Base-by-base conservation (phyloP, 1,284 basidiomycete genomes). In the Cerioporus squamosus region DNA sequence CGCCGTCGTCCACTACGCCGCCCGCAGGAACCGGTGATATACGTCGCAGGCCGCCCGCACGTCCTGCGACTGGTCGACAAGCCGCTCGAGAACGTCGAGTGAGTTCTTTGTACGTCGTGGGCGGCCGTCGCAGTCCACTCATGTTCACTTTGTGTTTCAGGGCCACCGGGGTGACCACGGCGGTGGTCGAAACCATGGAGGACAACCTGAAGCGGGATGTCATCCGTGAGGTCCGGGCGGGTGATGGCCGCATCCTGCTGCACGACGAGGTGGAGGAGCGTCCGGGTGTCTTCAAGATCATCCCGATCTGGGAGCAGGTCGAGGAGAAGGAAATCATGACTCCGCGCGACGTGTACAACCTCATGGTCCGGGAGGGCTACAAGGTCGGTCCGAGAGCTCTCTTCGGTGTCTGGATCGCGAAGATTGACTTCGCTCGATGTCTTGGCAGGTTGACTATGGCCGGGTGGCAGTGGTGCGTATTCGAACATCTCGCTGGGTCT, bases 231-330 rank as follows among this genome's bases (percentile, higher is more conserved):
- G 81, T 96, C 26, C 79, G 81, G 46, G 75, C 80, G 51, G 84
- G 88, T n/a, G 76, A 84, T 26, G 95, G 96, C 2, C 86, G 94
- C 29, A 86, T 99, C 38, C 78, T 99, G 4, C 81, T 97, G 1
- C 97, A 99, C 66, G 97, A 99, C 70, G 97, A 99, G 76, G 85
- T 97, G 6, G 95, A 98, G 74, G 95, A 95, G 60, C 84, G 92
- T 29, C 92, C 95, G 1, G 97, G 97, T 1, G 83, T 87, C 2
- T 99, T 96, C 75, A 86, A 88, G 22, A 91, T 96, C 66, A 87
- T 95, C 46, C 93, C 94, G 0, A 81, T 90, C 46, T 97, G 95
- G 96, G 94, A 97, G 74, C 86, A 84, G 6, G 88, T 96, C 24
- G 79, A 83, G 2, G 91, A 94, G 58, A 80, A 84, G 23, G 95